These are phyloP conservation scores for Triticum aestivum DNA, from an alignment of 176 grass and related monocot genomes.

Conservation along the genomic window IWGSC_CS_RefSeq_v2.1 NC_057795.1:328161181-328161680, in stretches of 20 bases:
- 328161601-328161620: constrained; percentile 51
- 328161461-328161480: constrained; percentile 66
- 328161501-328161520: constrained; percentile 86
- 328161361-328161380: constrained; percentile 57
- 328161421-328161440: constrained; percentile 79
- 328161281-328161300: constrained; percentile 51
- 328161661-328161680: constrained; percentile 2
- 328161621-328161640: constrained; percentile 21
- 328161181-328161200: constrained; percentile 51
- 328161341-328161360: constrained; percentile 41
- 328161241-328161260: constrained; percentile 84
- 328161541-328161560: constrained; percentile 67
- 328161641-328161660: constrained; percentile 9
- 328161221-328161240: constrained; percentile 71
- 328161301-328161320: constrained; percentile 44
- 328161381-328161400: constrained; percentile 76
- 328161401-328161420: constrained; percentile 61
- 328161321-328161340: constrained; percentile 75
- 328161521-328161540: constrained; percentile 53
- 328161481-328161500: constrained; percentile 68
- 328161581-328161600: constrained; percentile 58
- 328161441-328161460: constrained; percentile 54
- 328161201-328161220: constrained; percentile 70
- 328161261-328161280: constrained; percentile 52
- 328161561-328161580: constrained; percentile 64